Percentiles rank a stretch among this genome's conserved stretches.
Evolutionary conservation across 495 filamentous ascomycete genomes (phyloP).

Genomic region (Penicillium maclennaniae): DNA sequence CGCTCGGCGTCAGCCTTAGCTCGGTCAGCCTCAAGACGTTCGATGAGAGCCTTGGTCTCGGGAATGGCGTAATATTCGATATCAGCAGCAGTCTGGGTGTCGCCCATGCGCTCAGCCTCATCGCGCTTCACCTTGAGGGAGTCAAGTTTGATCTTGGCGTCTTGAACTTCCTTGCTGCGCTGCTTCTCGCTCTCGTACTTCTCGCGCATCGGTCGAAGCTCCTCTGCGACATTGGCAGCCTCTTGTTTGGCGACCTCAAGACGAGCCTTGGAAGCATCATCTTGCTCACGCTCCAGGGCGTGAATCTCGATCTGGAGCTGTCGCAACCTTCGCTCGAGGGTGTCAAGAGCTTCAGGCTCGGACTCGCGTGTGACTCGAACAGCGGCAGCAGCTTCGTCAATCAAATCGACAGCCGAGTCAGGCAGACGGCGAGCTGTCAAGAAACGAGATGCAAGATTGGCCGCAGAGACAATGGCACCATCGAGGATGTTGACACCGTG

Average conservation of each 20-base stretch:
- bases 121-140: conserved; percentile 82
- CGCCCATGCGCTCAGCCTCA: conserved; percentile 81
- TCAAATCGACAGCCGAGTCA: conserved; percentile 92
- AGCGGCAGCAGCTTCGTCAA: conserved; percentile 94
- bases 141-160: conserved; percentile 94
- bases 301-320: conserved; percentile 97
- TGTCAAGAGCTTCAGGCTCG: conserved; percentile 91
- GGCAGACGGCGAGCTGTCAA: conserved; percentile 86
- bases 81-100: conserved; percentile 79
- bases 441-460: conserved; percentile 85
- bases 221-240: conserved; percentile 86
- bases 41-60: conserved; percentile 77
- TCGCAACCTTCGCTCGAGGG: conserved; percentile 77
- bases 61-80: conserved; percentile 96
- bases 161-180: conserved; percentile 85
- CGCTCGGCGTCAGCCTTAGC: conserved; percentile 70
- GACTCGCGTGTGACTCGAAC: conserved; percentile 93
- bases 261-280: conserved; percentile 81
- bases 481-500: conserved; percentile 96
- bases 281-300: conserved; percentile 87
- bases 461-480: conserved; percentile 84
- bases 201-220: conserved; percentile 84
- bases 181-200: conserved; percentile 92
- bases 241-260: conserved; percentile 80
- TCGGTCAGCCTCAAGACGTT: conserved; percentile 76